A percentile compares a stretch with the other conserved stretches of the same genome.
Conservation (phyloP, 257 asterid genomes). For the Gynochthodes officinalis region DNA sequence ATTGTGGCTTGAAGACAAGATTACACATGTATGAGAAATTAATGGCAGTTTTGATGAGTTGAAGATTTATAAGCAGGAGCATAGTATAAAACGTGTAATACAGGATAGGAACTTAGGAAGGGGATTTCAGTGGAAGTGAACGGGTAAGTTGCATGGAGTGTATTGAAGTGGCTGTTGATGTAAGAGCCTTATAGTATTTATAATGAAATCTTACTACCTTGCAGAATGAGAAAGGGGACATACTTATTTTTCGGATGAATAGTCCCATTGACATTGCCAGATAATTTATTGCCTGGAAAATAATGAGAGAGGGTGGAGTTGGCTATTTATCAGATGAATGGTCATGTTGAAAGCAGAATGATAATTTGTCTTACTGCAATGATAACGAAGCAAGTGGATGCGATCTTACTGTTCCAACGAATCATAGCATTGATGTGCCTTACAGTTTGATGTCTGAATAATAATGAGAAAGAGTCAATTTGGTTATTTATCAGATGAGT, state of each 20-base stretch:
- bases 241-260: not conserved
- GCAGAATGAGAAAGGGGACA: not conserved
- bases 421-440: not conserved
- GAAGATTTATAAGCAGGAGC: not conserved
- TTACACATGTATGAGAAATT: not conserved
- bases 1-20: not conserved
- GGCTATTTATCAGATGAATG: too few relatives aligned
- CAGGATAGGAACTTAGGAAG: not conserved
- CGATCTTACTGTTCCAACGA: not conserved
- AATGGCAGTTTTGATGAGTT: not conserved
- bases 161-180: constrained; percentile 1
- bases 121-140: not conserved
- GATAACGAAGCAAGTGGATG: not conserved
- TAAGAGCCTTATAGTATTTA: not conserved
- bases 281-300: not conserved
- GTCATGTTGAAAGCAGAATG: too few relatives aligned
- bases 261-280: not conserved
- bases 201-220: not conserved
- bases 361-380: not conserved
- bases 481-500: too few relatives aligned
- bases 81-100: not conserved
- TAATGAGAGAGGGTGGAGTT: too few relatives aligned
- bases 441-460: not conserved
- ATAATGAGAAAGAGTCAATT: too few relatives aligned
- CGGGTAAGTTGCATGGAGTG: not conserved